These are phyloP conservation scores for Rutidosis leptorrhynchoides DNA, from an alignment of 129 eudicot species.

Conservation along the genomic window DNA sequence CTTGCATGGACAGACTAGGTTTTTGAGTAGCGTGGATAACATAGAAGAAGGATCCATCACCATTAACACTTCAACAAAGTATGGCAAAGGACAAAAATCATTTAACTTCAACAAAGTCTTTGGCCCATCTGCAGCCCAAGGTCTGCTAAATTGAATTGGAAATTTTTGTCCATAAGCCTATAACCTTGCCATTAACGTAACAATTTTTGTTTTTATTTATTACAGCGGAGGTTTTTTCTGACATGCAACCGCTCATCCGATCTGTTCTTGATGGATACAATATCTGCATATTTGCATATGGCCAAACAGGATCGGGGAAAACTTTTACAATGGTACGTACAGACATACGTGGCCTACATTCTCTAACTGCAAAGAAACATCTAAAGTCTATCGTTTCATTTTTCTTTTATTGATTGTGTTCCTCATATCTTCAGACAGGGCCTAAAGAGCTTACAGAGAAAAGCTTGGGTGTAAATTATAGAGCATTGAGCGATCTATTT, in stretches of 20 bases:
- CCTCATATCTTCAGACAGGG: constrained; percentile 59
- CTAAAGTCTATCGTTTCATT: not conserved
- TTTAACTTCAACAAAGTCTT: constrained; percentile 94
- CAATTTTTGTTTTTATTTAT: not conserved
- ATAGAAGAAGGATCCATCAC: constrained; percentile 86
- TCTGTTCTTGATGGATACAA: constrained; percentile 98
- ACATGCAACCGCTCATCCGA: constrained; percentile 78
- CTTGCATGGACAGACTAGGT: constrained; percentile 42
- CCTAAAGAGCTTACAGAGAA: constrained; percentile 80
- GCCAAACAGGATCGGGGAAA: constrained; percentile 98
- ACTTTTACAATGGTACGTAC: constrained; percentile 97
- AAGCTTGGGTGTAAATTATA: constrained; percentile 87
- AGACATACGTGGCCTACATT: too few relatives aligned
- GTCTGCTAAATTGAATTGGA: constrained; percentile 27
- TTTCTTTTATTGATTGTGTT: too few relatives aligned
- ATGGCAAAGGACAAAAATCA: constrained; percentile 84
- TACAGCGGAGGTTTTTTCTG: constrained; percentile 92
- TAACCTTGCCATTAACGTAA: too few relatives aligned
- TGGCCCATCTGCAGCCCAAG: constrained; percentile 91
- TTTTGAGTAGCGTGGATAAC: constrained; percentile 58
- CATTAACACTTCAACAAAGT: constrained; percentile 69
- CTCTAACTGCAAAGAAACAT: not conserved
- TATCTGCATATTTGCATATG: constrained; percentile 96
- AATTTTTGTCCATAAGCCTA: too few relatives aligned
- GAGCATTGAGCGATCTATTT: constrained; percentile 86